Evolutionary conservation across 345 rosid species (phyloP), one percentile per base, ranked within the genome.

Genomic region (Eucalyptus tenuipes): DNA sequence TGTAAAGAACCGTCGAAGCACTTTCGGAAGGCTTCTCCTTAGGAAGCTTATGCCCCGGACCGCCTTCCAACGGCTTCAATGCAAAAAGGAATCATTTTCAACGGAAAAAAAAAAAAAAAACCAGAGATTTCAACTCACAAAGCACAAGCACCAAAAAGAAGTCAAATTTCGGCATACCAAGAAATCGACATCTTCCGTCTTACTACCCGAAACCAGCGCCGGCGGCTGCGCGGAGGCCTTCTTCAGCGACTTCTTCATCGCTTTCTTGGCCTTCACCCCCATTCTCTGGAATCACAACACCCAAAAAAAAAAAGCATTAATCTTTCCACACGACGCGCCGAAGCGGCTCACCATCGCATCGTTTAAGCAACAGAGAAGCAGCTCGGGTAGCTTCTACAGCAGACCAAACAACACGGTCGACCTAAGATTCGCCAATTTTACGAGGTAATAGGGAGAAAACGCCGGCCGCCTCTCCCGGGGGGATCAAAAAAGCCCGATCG

Each of bases 261-360:
- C 93, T 92, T 95, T 96, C 96, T 92, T 97, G 40, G 92, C 97
- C 89, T 96, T 98, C 47, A 91, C 93, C 87, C 97, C 97, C 98
- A 97, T 96, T 79, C 55, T 31, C 68, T 86, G 64, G 15, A 75
- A 75, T 37, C 82, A 52, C 16, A 86, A 86, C 57, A 52, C 20
- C 50, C 14, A 33, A 7, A 48, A 85, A n/a, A n/a, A 52, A 11
- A 31, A 75, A 18, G 45, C 40, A 37, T 75, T 2, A 37, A 42
- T 5, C 14, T 75, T 75, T 40, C 42, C 15, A 20, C 45, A 37
- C 6, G 82, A 5, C 42, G 27, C 42, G 82, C 24, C 82, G 0
- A 29, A 37, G 42, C 14, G 14, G 27, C 14, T 75, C 18, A 27
- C 87, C 45, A 0, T 42, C 52, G 49, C 42, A 7, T 44, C 40